These are phyloP conservation scores for Dittrichia graveolens DNA, from an alignment of 129 eudicot species.

Conservation along the genomic window DNA sequence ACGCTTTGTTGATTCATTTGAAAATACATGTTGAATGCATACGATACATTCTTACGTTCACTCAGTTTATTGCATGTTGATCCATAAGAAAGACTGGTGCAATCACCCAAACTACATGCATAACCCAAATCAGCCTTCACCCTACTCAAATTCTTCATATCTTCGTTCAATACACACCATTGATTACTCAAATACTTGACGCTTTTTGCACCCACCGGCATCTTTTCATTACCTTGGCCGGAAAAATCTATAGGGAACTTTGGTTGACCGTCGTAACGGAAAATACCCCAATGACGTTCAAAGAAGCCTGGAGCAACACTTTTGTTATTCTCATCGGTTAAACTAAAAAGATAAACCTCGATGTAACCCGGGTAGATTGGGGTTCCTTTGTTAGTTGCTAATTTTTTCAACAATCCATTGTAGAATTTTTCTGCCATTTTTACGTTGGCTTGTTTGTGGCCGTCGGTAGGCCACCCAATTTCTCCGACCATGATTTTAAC, in stretches of 20 bases:
- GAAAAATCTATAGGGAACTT: conserved; percentile 46
- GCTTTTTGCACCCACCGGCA: conserved; percentile 48
- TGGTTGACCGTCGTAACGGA: conserved; percentile 54
- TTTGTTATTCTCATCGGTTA: conserved; percentile 48
- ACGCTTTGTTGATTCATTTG: conserved; percentile 58
- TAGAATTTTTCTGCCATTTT: conserved; percentile 41
- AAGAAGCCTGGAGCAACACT: conserved; percentile 49
- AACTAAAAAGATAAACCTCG: conserved; percentile 44
- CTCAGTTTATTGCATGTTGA: conserved; percentile 37
- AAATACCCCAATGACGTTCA: conserved; percentile 61
- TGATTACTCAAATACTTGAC: conserved; percentile 33
- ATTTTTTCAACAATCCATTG: conserved; percentile 39
- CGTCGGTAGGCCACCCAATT: conserved; percentile 68
- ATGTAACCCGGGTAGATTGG: conserved; percentile 46
- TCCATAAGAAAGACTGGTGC: conserved; percentile 45
- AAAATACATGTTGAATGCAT: conserved; percentile 61
- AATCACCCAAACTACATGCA: conserved; percentile 54
- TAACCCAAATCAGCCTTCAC: conserved; percentile 28
- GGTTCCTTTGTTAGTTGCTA: conserved; percentile 44
- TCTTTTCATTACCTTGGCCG: conserved; percentile 35
- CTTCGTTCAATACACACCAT: conserved; percentile 56
- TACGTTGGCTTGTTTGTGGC: conserved; percentile 32
- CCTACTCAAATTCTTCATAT: conserved; percentile 24
- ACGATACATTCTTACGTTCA: conserved; percentile 35
- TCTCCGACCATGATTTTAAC: conserved; percentile 53